Percentiles rank a stretch among this genome's conserved stretches.
Evolutionary conservation across 78 protist genomes (phyloP).

Genomic region (Dictyostelium brefeldianum): DNA sequence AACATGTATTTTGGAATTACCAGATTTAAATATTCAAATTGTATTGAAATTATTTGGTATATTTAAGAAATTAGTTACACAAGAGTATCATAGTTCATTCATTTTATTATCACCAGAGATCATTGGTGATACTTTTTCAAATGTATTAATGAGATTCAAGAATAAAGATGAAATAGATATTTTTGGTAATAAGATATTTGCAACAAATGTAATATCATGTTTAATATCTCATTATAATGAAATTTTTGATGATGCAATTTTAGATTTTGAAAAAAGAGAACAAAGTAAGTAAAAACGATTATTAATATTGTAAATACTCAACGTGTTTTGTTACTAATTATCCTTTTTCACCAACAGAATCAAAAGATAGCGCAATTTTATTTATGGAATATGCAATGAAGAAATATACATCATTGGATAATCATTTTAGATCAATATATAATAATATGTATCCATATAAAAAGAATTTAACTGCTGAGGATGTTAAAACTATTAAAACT

Average conservation of each 20-base stretch:
- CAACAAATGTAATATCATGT: constrained; percentile 13
- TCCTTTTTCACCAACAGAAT: not conserved
- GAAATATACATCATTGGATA: constrained; percentile 5
- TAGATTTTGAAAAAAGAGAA: constrained; percentile 8
- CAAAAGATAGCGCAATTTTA: constrained; percentile 3
- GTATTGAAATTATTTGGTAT: constrained; percentile 1
- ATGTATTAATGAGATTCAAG: constrained; percentile 21
- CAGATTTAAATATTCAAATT: not conserved
- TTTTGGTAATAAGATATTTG: constrained; percentile 16
- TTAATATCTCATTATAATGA: not conserved
- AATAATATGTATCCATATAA: not conserved
- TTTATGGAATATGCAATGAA: constrained; percentile 16
- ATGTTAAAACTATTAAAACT: not conserved
- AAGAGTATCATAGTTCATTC: constrained; percentile 11
- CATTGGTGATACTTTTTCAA: constrained; percentile 1
- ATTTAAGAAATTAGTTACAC: not conserved
- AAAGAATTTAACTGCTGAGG: not conserved
- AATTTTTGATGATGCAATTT: not conserved
- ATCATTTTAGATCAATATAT: constrained; percentile 1
- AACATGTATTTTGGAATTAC: not conserved
- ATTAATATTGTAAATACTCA: too few relatives aligned
- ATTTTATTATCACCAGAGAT: constrained; percentile 13
- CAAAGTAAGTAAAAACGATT: constrained; percentile 27
- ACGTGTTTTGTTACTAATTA: too few relatives aligned
- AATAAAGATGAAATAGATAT: not conserved